Percentiles rank a stretch among this genome's conserved stretches.
Conservation (phyloP, 495 filamentous ascomycete species). For the Penicillium desertorum region DNA sequence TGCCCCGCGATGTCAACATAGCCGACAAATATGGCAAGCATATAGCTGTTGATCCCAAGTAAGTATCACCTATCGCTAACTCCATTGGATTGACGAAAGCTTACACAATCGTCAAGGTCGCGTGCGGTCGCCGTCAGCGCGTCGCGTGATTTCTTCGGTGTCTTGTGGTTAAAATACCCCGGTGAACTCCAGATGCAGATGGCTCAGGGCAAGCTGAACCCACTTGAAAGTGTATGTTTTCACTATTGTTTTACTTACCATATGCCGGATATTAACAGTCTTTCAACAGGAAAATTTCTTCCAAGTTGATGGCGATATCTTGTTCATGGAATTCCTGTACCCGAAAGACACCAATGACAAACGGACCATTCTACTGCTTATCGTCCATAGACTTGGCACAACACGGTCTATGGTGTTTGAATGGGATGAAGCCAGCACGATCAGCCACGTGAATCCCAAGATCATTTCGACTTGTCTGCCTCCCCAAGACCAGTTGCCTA, state of each 20-base stretch:
- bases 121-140: constrained; percentile 66
- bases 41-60: constrained; percentile 79
- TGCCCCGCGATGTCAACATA: constrained; percentile 54
- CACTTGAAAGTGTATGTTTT: constrained; percentile 39
- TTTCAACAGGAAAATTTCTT: constrained; percentile 52
- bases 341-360: constrained; percentile 59
- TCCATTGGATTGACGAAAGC: not conserved
- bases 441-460: constrained; percentile 38
- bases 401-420: constrained; percentile 71
- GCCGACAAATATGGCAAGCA: constrained; percentile 69
- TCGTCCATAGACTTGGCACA: constrained; percentile 59
- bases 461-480: constrained; percentile 53
- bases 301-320: constrained; percentile 67
- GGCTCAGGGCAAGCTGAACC: constrained; percentile 31
- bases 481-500: constrained; percentile 59
- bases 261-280: not conserved
- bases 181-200: constrained; percentile 39
- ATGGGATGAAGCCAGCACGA: constrained; percentile 59
- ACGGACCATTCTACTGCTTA: constrained; percentile 71
- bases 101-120: constrained; percentile 44
- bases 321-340: constrained; percentile 85
- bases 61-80: constrained; percentile 16
- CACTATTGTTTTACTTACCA: not conserved
- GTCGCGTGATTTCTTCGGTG: constrained; percentile 53
- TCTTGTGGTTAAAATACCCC: constrained; percentile 49